Evolutionary conservation across 306 rosid genomes (phyloP).

Genomic region (Gleditsia sinensis): DNA sequence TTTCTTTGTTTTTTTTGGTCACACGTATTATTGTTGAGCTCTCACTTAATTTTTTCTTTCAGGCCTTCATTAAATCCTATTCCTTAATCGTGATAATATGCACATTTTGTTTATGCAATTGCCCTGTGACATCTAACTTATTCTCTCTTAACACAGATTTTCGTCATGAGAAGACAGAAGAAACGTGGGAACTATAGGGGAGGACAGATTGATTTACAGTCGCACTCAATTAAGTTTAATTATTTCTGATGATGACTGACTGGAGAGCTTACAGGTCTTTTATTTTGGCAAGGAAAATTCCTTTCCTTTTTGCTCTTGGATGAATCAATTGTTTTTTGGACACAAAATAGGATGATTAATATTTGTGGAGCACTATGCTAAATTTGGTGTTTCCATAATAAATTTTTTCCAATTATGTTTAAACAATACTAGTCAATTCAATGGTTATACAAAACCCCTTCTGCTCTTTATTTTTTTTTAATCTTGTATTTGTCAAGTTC

Average conservation of each 20-base stretch:
- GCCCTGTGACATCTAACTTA: not conserved
- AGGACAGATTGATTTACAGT: slow-evolving; percentile 73
- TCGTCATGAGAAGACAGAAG: slow-evolving; percentile 96
- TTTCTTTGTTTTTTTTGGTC: slow-evolving; percentile 1
- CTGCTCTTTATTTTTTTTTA: too few species aligned
- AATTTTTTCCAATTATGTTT: not conserved
- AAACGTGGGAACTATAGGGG: slow-evolving; percentile 90
- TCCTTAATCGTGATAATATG: not conserved
- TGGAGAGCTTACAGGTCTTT: not conserved
- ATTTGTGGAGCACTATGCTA: not conserved
- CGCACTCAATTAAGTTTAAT: slow-evolving; percentile 81
- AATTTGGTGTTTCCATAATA: not conserved
- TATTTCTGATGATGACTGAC: slow-evolving; percentile 76
- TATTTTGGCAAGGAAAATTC: not conserved
- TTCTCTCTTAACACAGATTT: slow-evolving; percentile 58
- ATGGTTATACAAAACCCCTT: not conserved
- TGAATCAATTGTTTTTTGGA: not conserved
- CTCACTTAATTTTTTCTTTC: not conserved
- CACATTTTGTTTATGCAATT: not conserved
- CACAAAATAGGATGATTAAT: not conserved
- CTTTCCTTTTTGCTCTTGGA: not conserved
- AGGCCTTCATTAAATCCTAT: not conserved
- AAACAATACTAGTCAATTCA: not conserved
- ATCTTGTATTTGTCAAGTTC: too few species aligned
- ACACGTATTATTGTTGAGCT: not conserved